Conservation (phyloP, 768 basidiomycete genomes). For the Arthromyces matolae region DNA sequence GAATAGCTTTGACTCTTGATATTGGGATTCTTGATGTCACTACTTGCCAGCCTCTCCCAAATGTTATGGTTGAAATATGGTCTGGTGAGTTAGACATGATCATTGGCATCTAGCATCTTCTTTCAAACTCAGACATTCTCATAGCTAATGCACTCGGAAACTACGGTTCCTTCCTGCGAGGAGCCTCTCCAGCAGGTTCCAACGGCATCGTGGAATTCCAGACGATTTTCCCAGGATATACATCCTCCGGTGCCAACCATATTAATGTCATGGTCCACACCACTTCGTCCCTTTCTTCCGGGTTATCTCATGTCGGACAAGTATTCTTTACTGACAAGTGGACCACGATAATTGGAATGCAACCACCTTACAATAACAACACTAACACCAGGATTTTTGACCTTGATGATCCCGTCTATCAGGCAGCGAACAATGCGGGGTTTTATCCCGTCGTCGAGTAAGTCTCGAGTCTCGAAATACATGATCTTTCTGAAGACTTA, state of each 20-base stretch:
- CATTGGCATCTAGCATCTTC: neutral
- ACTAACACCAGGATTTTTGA: constrained; percentile 26
- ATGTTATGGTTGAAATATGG: constrained; percentile 34
- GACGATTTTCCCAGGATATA: constrained; percentile 35
- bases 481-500: neutral
- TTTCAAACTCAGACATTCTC: neutral
- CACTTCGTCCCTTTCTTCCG: constrained; percentile 22
- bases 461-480: neutral
- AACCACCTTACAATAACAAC: constrained; percentile 28
- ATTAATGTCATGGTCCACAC: constrained; percentile 33
- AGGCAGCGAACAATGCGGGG: constrained; percentile 20
- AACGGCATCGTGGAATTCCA: constrained; percentile 38
- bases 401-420: constrained; percentile 28
- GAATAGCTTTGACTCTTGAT: constrained; percentile 35
- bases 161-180: constrained; percentile 35
- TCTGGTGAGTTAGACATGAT: constrained; percentile 4
- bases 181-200: constrained; percentile 27
- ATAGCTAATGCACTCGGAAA: constrained; percentile 34
- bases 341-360: constrained; percentile 27
- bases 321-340: constrained; percentile 37
- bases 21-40: constrained; percentile 35
- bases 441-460: constrained; percentile 27
- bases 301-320: constrained; percentile 31
- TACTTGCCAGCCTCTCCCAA: constrained; percentile 35
- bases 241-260: constrained; percentile 33